These are phyloP conservation scores for Sugiyamaella americana DNA, from an alignment of 805 yeast species.

Conservation along the genomic window DNA sequence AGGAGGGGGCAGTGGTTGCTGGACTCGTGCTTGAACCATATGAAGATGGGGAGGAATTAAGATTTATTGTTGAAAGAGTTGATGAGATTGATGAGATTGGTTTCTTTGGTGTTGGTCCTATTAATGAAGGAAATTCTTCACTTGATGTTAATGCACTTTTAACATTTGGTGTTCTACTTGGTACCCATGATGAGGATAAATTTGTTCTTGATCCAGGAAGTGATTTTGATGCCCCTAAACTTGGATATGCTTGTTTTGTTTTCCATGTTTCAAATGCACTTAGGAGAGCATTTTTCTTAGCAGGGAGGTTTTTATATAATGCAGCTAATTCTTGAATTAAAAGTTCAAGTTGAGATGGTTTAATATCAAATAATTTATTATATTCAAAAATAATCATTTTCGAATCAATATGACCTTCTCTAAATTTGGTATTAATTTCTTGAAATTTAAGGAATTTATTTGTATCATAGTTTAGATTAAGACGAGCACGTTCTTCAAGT, in stretches of 20 bases:
- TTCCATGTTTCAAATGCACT: slow-evolving; percentile 11
- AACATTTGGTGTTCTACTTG: slow-evolving; percentile 15
- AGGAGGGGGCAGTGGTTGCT: neutral
- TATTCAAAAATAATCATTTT: slow-evolving; percentile 44
- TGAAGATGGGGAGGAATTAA: neutral
- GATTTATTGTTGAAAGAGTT: neutral
- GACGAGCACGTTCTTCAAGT: slow-evolving; percentile 79
- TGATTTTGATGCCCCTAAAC: slow-evolving; percentile 5
- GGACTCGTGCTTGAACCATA: neutral
- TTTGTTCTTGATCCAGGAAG: slow-evolving; percentile 7
- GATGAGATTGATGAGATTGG: no score
- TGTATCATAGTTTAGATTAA: slow-evolving; percentile 55
- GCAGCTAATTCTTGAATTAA: slow-evolving; percentile 34
- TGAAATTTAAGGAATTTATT: slow-evolving; percentile 45
- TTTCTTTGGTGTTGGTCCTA: neutral
- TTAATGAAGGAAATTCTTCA: neutral
- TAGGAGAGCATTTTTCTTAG: slow-evolving; percentile 4
- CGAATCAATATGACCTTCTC: slow-evolving; percentile 43
- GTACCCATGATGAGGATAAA: slow-evolving; percentile 9
- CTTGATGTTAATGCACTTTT: neutral
- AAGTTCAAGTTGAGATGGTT: slow-evolving; percentile 47
- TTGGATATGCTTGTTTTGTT: slow-evolving; percentile 7
- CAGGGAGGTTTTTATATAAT: slow-evolving; percentile 5
- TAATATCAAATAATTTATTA: slow-evolving; percentile 41
- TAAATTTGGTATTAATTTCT: slow-evolving; percentile 43